These are phyloP conservation scores for Fabrea salina DNA, from an alignment of 169 alveolate species.

Conservation along the genomic window DNA sequence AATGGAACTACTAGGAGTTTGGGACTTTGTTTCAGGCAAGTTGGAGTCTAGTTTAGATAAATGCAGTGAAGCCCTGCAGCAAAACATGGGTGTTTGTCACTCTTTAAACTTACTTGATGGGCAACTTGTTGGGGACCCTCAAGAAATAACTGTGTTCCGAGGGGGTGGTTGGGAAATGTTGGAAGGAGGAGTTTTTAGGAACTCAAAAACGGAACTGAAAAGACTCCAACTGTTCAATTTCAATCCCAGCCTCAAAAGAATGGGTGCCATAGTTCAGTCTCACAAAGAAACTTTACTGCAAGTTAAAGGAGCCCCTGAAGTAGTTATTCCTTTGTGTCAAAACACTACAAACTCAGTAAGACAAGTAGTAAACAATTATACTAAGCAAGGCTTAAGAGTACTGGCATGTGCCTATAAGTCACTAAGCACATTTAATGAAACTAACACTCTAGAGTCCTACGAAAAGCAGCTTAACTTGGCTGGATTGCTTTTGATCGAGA, in stretches of 20 bases:
- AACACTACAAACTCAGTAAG: slow-evolving; percentile 70
- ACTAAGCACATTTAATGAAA: slow-evolving; percentile 34
- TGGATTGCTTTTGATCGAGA: slow-evolving; percentile 74
- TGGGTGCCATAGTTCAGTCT: slow-evolving; percentile 82
- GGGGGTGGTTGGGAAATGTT: slow-evolving; percentile 71
- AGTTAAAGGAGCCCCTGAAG: slow-evolving; percentile 92
- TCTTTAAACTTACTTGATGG: slow-evolving; percentile 66
- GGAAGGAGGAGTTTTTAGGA: slow-evolving; percentile 40
- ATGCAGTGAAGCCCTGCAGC: no score
- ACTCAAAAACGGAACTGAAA: slow-evolving; percentile 36
- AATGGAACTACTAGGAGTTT: slow-evolving; percentile 50
- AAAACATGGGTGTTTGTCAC: slow-evolving; percentile 81
- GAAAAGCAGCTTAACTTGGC: slow-evolving; percentile 71
- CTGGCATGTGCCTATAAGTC: slow-evolving; percentile 70
- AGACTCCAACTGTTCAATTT: slow-evolving; percentile 77
- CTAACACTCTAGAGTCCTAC: slow-evolving; percentile 39
- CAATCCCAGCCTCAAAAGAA: slow-evolving; percentile 74
- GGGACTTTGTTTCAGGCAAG: background rate
- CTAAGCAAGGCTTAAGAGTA: slow-evolving; percentile 75
- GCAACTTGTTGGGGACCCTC: slow-evolving; percentile 79
- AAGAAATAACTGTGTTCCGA: slow-evolving; percentile 82
- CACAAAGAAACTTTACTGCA: slow-evolving; percentile 55
- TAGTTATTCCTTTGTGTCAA: slow-evolving; percentile 69
- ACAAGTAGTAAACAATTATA: slow-evolving; percentile 59
- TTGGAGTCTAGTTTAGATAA: slow-evolving; percentile 16